Percentiles rank a stretch among this genome's conserved stretches.
phyloP scores from a whole-genome alignment of 2,329 filamentous ascomycete species.

The Xylariales sp. region DNA sequence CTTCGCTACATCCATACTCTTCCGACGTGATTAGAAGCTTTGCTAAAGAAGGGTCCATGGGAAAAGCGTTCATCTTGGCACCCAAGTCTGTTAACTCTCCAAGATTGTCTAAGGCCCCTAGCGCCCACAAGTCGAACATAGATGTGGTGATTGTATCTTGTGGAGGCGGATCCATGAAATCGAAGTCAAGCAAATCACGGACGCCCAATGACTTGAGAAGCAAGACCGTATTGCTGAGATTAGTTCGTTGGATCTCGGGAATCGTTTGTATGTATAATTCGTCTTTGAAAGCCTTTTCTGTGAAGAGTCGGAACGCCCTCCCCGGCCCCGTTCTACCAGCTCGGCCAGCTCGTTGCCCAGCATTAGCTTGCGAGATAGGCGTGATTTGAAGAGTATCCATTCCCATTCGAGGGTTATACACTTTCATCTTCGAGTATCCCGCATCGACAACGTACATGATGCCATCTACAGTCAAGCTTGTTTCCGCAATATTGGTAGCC shows the following conservation, averaged over 20 bases:
- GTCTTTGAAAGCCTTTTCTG: constrained; percentile 93
- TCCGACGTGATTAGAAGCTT: constrained; percentile 94
- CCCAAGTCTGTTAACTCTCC: constrained; percentile 91
- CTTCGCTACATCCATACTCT: constrained; percentile 92
- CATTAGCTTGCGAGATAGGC: constrained; percentile 96
- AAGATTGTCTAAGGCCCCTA: constrained; percentile 92
- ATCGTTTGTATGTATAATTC: constrained; percentile 98
- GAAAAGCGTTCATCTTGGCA: constrained; percentile 94
- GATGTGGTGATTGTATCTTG: constrained; percentile 98
- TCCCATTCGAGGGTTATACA: constrained; percentile 98
- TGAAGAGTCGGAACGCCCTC: constrained; percentile 93
- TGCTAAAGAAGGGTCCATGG: constrained; percentile 95
- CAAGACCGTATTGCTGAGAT: constrained; percentile 92
- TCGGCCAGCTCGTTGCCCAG: constrained; percentile 90
- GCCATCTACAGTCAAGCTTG: constrained; percentile 95
- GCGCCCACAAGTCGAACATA: constrained; percentile 95
- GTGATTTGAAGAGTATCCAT: constrained; percentile 99
- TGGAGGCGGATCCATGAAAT: constrained; percentile 98
- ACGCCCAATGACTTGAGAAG: constrained; percentile 95
- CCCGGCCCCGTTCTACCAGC: constrained; percentile 95
- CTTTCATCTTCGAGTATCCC: constrained; percentile 96
- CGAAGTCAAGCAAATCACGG: constrained; percentile 93
- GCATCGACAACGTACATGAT: constrained; percentile 99
- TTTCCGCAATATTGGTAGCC: constrained; percentile 98
- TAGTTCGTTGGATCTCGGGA: constrained; percentile 96